These are phyloP conservation scores for Volvox reticuliferus DNA, from an alignment of 139 green algal species.

Conservation along the genomic window DNA sequence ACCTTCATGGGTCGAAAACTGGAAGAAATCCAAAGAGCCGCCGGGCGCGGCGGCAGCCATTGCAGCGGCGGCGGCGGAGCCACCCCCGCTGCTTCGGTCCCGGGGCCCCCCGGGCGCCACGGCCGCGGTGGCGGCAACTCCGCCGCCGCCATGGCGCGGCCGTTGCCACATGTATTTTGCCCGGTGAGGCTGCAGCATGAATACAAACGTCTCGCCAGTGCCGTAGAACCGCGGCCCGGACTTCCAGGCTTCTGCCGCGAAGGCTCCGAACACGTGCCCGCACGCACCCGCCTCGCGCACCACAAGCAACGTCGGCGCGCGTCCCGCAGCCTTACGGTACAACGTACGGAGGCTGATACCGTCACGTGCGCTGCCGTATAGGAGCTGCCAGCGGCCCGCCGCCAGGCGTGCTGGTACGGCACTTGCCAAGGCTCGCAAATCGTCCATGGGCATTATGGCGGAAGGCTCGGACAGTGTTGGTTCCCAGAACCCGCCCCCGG, in stretches of 20 bases:
- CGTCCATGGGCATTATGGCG: constrained; percentile 11
- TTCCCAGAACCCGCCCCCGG: constrained; percentile 21
- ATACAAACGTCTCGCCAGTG: constrained; percentile 87
- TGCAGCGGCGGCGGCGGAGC: constrained; percentile 39
- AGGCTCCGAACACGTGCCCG: constrained; percentile 81
- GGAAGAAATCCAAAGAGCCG: constrained; percentile 77
- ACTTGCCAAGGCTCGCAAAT: constrained; percentile 42
- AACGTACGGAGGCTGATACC: constrained; percentile 82
- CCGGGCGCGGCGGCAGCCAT: background rate
- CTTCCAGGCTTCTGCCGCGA: constrained; percentile 75
- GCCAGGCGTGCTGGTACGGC: constrained; percentile 45
- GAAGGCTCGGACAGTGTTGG: constrained; percentile 32
- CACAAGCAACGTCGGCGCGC: constrained; percentile 70
- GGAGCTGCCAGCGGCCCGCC: constrained; percentile 57
- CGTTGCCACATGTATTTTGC: constrained; percentile 36
- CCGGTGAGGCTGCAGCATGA: constrained; percentile 65
- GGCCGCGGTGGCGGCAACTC: background rate
- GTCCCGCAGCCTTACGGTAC: constrained; percentile 70
- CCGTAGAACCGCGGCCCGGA: constrained; percentile 79
- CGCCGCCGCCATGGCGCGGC: background rate
- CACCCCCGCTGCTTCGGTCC: background rate
- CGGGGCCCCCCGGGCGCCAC: background rate
- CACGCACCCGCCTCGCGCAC: constrained; percentile 65
- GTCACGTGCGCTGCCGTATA: constrained; percentile 73
- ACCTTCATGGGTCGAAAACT: constrained; percentile 68